Evolutionary conservation across 2,329 filamentous ascomycete species (phyloP).

Genomic region (Penicillium sp.): DNA sequence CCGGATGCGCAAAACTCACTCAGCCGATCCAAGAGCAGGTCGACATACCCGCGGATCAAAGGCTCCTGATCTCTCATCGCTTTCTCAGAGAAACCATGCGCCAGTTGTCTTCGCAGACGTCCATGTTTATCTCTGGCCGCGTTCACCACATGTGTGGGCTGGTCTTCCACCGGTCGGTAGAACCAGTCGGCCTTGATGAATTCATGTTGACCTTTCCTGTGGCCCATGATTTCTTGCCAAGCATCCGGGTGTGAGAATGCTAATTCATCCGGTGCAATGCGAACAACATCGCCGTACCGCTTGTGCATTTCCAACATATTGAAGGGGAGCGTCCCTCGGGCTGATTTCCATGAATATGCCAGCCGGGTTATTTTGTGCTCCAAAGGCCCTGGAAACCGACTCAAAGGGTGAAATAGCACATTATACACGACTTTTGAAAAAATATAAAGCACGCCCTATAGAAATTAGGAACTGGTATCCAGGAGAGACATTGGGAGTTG

Average conservation of each 20-base stretch:
- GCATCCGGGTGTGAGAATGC: conserved; percentile 24
- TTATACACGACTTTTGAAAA: conserved; percentile 9
- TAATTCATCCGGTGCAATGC: conserved; percentile 26
- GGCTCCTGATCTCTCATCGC: conserved; percentile 26
- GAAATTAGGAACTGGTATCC: not conserved
- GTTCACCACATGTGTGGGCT: conserved; percentile 19
- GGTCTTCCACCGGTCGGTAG: conserved; percentile 12
- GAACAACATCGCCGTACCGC: conserved; percentile 31
- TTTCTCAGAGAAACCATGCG: conserved; percentile 29
- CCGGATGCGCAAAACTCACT: conserved; percentile 1
- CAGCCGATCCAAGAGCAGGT: conserved; percentile 20
- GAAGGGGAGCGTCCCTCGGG: conserved; percentile 20
- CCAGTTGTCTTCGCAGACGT: conserved; percentile 20
- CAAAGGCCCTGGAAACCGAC: conserved; percentile 13
- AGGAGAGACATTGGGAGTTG: not conserved
- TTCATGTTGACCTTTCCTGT: conserved; percentile 14
- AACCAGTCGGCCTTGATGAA: conserved; percentile 18
- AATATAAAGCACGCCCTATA: not conserved
- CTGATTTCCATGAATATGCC: not conserved
- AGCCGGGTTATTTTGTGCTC: not conserved
- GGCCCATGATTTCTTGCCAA: conserved; percentile 33
- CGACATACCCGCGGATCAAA: conserved; percentile 21
- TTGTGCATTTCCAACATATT: conserved; percentile 26
- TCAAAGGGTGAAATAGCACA: conserved; percentile 14
- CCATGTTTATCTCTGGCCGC: conserved; percentile 12